Conservation (phyloP, 371 early-diverging fungal genomes). For the Haplosporangium sp. region DNA sequence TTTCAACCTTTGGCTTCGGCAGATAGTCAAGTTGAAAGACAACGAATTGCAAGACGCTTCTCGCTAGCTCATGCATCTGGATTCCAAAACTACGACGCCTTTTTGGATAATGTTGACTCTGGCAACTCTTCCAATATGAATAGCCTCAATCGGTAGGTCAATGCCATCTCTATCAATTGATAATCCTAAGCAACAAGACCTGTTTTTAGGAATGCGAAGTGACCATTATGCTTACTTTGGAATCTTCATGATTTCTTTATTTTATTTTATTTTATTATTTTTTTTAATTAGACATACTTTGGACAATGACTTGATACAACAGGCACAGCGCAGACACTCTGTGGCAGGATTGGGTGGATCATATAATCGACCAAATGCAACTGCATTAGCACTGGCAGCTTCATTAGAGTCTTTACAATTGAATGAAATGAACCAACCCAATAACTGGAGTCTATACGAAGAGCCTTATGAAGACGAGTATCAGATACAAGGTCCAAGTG, state of each 20-base stretch:
- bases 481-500: constrained; percentile 2
- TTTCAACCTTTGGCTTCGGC: constrained; percentile 19
- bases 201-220: too few relatives aligned
- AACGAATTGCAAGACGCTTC: constrained; percentile 28
- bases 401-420: constrained; percentile 52
- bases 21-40: constrained; percentile 24
- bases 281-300: constrained; percentile 14
- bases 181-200: too few relatives aligned
- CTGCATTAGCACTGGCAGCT: constrained; percentile 36
- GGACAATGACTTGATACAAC: constrained; percentile 31
- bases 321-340: constrained; percentile 59
- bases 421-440: constrained; percentile 34
- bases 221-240: background rate
- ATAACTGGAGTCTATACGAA: constrained; percentile 18
- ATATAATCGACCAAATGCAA: constrained; percentile 25
- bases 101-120: constrained; percentile 24
- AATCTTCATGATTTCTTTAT: background rate
- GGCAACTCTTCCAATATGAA: constrained; percentile 6
- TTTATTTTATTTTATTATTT: background rate
- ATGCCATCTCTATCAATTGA: background rate
- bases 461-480: constrained; percentile 21
- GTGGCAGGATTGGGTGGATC: constrained; percentile 60
- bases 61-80: constrained; percentile 43
- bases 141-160: constrained; percentile 18
- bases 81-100: constrained; percentile 20